Evolutionary conservation across 179 eudicot species (phyloP), one percentile per base, ranked within the genome.

Genomic region (Camellia oleifera): DNA sequence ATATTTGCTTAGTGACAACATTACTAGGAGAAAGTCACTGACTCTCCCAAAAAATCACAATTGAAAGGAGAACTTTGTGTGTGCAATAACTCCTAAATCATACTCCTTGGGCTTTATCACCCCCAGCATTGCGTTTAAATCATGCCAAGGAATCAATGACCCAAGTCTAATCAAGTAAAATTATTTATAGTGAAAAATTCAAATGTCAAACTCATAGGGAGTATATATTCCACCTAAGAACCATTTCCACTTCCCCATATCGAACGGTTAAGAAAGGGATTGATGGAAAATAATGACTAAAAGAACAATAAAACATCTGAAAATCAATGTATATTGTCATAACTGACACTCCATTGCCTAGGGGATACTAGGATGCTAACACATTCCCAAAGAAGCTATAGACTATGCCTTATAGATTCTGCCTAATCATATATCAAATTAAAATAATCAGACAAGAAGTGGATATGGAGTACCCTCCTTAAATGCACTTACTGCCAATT

Each of bases 401-500:
- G 40, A 54, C 32, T 17, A 60, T n/a, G 42, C 40, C 42, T 76
- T 63, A 13, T 20, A 62, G 45, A 23, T 65, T 13, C 5, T 12
- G 60, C 62, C 2, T 3, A 50, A 48, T 53, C 76, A 56, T 54
- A 54, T 48, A 52, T 20, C 42, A 64, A 50, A 60, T 5, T 72
- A 23, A 5, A 56, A 17, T 14, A 40, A 4, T 2, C 3, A 77
- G 44, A 60, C 50, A 4, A 50, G 23, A 61, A 50, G 10, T 14
- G 72, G 46, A 32, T 7, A 74, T 40, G 48, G 64, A 14, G 44
- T 18, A 56, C 26, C 18, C 3, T 75, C 65, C 14, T 44, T 13
- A 44, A 44, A 26, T 69, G 76, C 48, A 60, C 83, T 81, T 75
- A 87, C 91, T 88, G 72, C 97, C 98, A 86, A 95, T 90, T 46